Percentiles rank a stretch among this genome's conserved stretches.
These are phyloP conservation scores for Torrubiella hemipterigena DNA, from an alignment of 2,329 filamentous ascomycete species.

Conservation along the genomic window DNA sequence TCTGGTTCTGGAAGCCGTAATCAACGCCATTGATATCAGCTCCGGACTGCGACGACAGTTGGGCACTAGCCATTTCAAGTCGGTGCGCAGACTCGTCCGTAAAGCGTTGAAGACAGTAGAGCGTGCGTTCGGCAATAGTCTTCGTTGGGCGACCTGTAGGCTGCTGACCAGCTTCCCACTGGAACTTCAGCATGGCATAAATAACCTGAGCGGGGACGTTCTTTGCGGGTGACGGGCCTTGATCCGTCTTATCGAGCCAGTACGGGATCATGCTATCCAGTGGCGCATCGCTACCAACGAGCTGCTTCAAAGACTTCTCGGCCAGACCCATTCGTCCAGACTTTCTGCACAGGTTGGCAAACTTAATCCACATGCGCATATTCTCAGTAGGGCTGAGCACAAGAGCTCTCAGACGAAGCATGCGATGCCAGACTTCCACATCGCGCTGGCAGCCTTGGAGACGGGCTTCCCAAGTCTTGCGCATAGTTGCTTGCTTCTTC, in stretches of 20 bases:
- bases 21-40: slow-evolving; percentile 33
- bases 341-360: slow-evolving; percentile 94
- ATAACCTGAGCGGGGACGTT: slow-evolving; percentile 65
- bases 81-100: slow-evolving; percentile 45
- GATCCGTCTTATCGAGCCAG: slow-evolving; percentile 31
- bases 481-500: slow-evolving; percentile 82
- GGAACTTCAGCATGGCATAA: slow-evolving; percentile 94
- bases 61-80: slow-evolving; percentile 40
- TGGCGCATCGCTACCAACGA: slow-evolving; percentile 62
- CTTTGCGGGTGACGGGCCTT: slow-evolving; percentile 16
- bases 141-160: slow-evolving; percentile 25
- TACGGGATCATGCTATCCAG: slow-evolving; percentile 50
- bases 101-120: slow-evolving; percentile 48
- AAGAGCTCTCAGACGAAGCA: slow-evolving; percentile 86
- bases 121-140: slow-evolving; percentile 39
- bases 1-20: slow-evolving; percentile 36
- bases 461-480: slow-evolving; percentile 89
- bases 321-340: slow-evolving; percentile 88
- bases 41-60: slow-evolving; percentile 32
- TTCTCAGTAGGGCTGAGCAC: slow-evolving; percentile 89
- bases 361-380: slow-evolving; percentile 99
- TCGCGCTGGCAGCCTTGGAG: slow-evolving; percentile 93
- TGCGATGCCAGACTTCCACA: slow-evolving; percentile 95
- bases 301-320: slow-evolving; percentile 83
- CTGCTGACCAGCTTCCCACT: slow-evolving; percentile 78